Percentiles rank a stretch among this genome's conserved stretches.
These are phyloP conservation scores for Ganoderma lucidum DNA, from an alignment of 1,284 basidiomycete genomes.

Conservation along the genomic window DNA sequence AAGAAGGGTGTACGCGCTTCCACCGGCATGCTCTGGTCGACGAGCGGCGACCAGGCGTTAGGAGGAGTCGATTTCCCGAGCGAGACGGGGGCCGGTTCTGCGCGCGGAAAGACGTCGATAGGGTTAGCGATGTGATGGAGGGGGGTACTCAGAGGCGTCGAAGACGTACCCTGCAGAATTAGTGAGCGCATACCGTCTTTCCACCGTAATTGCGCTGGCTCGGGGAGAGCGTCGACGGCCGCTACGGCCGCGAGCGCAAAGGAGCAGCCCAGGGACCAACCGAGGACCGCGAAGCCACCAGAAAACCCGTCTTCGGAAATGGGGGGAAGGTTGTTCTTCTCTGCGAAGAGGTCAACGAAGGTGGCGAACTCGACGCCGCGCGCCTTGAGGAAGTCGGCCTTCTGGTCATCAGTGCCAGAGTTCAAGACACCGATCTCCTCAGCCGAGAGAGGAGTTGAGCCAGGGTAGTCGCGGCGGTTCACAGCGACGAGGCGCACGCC, in stretches of 20 bases:
- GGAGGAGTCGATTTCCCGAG: slow-evolving; percentile 36
- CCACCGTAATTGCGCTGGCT: slow-evolving; percentile 31
- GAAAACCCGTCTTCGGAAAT: slow-evolving; percentile 36
- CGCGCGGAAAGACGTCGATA: neutral
- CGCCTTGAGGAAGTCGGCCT: slow-evolving; percentile 32
- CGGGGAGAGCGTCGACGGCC: slow-evolving; percentile 35
- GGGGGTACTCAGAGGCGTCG: no score
- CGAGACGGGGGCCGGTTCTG: slow-evolving; percentile 40
- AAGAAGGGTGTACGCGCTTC: slow-evolving; percentile 33
- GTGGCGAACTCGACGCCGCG: slow-evolving; percentile 44
- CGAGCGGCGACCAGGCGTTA: slow-evolving; percentile 32
- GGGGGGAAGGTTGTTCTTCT: slow-evolving; percentile 39
- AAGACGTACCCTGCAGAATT: slow-evolving; percentile 43
- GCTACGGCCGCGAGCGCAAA: slow-evolving; percentile 40
- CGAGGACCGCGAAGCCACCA: slow-evolving; percentile 46
- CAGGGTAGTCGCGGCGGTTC: slow-evolving; percentile 33
- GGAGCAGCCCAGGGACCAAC: slow-evolving; percentile 48
- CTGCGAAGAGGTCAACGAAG: slow-evolving; percentile 45
- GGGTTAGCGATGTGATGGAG: neutral
- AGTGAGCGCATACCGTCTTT: slow-evolving; percentile 36
- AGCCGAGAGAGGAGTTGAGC: slow-evolving; percentile 24
- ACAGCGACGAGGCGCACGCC: slow-evolving; percentile 40
- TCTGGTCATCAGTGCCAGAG: slow-evolving; percentile 37
- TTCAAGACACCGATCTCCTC: slow-evolving; percentile 35
- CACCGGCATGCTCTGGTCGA: slow-evolving; percentile 33